Evolutionary conservation across 2,329 filamentous ascomycete genomes (phyloP), one percentile per base, ranked within the genome.

Genomic region (Corniculantispora saksenae): DNA sequence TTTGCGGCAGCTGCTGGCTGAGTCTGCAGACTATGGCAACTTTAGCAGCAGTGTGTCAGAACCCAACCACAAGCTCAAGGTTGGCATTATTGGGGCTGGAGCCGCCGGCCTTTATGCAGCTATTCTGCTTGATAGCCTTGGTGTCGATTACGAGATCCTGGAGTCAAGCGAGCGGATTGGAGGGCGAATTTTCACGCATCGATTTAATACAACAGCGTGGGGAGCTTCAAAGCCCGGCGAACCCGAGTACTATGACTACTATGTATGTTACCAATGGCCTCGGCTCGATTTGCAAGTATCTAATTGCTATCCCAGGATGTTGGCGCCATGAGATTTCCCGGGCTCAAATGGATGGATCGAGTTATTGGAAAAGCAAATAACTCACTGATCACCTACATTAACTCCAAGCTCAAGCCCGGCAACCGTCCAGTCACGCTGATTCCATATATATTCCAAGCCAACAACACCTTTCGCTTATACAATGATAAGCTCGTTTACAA

Each of bases 311-410:
- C 23, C 10, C 68, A 74, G 61, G 79, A 80, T 63, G 72, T 80
- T 8, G 78, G 78, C 3, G 79, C 79, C 0, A 80, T 80, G 79
- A 66, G 79, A 4, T 80, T 77, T 47, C 79, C 78, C 0, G 69
- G 77, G 7, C 78, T 73, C 66, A 29, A 64, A 2, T 71, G 73
- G 59, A 76, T 74, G 74, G 67, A 70, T 23, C 68, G 69, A 38
- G 51, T 72, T 38, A 67, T 71, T 23, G 70, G 70, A 35, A 48
- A 68, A 38, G 27, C 67, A 9, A 56, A 68, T 3, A 70, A 69
- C 65, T 69, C 67, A 40, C 59, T 72, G 9, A 68, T 71, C 15
- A 65, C 69, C 2, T 71, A 71, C 54, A 68, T 71, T 54, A 70
- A 71, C 25, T 63, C 61, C 48, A 63, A 63, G 25, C 48, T 63